Evolutionary conservation across 768 basidiomycete genomes (phyloP), one percentile per base, ranked within the genome.

Genomic region (Mrakia gelida): DNA sequence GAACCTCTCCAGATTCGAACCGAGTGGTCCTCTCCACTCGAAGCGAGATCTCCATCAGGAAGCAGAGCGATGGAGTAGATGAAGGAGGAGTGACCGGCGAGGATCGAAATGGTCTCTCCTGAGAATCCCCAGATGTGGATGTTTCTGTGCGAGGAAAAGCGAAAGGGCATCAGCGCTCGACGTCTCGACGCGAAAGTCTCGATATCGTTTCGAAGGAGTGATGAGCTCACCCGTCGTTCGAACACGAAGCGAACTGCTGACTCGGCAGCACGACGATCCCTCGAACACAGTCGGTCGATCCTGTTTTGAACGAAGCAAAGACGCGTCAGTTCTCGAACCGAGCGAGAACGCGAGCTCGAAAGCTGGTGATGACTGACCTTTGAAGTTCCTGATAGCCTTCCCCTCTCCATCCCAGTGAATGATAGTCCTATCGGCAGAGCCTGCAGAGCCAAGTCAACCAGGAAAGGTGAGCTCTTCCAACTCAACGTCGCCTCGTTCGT

Each of bases 11-110:
- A 83, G 10, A 81, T 72, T 10, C 82, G 75, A 45, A 81, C 80
- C 18, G 77, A 81, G 73, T 84, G 82, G 75, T 84, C 84, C 62
- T 84, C 84, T 26, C 84, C 82, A 34, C 81, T 82, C 13, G 81
- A 81, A 9, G 82, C 73, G 3, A 83, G 41, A 30, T 79, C 65
- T 2, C 79, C 81, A 16, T 76, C 34, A 0, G 52, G 38, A 3
- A 76, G 75, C 5, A 80, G 62, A 9, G 73, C 54, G 30, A 83
- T 76, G 13, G 81, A 76, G 73, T 83, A 84, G 26, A 82, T 81
- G 59, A 83, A 84, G 65, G 82, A 81, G n/a, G 75, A 80, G 72
- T 84, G 84, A 7, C 81, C 82, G 7, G 71, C 43, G 32, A 82
- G 73, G 6, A 74, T 79, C 2, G 74, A 67, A 5, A 80, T 34